Evolutionary conservation across 2,329 filamentous ascomycete genomes (phyloP).

Genomic region (Akanthomyces lecanii): DNA sequence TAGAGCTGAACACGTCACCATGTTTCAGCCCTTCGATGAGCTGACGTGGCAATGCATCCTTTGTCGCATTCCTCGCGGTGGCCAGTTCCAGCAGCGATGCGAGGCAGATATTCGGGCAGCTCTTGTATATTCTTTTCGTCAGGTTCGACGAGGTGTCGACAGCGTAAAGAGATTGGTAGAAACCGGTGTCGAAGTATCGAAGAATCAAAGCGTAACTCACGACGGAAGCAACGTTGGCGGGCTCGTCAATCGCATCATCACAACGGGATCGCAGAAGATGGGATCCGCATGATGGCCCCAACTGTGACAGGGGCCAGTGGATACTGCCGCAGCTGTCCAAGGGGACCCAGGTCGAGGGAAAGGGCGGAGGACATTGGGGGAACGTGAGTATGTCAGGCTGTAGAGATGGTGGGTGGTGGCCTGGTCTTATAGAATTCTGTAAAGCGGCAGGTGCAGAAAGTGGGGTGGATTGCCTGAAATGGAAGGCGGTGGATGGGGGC

Average conservation of each 20-base stretch:
- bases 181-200: background rate
- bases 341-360: background rate
- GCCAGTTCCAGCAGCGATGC: background rate
- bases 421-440: conserved; percentile 14
- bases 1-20: background rate
- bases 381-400: background rate
- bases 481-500: background rate
- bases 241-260: background rate
- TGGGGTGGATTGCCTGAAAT: background rate
- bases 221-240: background rate
- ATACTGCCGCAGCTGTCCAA: background rate
- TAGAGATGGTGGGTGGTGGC: background rate
- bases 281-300: background rate
- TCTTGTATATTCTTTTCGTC: background rate
- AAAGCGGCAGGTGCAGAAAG: conserved; percentile 1
- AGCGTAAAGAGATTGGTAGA: background rate
- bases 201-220: background rate
- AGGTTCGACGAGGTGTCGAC: background rate
- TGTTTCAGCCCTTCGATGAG: background rate
- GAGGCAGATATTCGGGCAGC: background rate
- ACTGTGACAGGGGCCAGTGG: background rate
- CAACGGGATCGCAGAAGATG: background rate
- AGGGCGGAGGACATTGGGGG: background rate
- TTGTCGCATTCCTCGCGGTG: background rate
- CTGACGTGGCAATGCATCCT: background rate